Base-by-base conservation (phyloP, 2,329 filamentous ascomycete species). In the Triangularia verruculosa region DNA sequence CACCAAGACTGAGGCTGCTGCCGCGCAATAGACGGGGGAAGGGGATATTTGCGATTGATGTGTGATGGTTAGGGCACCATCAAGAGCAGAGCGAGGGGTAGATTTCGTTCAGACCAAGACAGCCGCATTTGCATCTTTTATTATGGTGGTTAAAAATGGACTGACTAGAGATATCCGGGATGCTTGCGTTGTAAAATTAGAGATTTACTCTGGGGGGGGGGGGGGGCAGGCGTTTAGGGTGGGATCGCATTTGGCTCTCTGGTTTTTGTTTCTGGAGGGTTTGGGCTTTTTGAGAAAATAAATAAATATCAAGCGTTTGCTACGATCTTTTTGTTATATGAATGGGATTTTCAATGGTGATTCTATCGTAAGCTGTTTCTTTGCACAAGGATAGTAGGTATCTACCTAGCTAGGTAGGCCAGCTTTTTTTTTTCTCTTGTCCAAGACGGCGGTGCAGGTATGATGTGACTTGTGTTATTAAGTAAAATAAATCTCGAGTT, bases 1-100 rank as follows among this genome's bases (percentile, higher is more conserved):
- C 67, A 76, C 73, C 72, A 85, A 85, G 78, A 72, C 67, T 7
- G 71, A 78, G 54, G 74, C 68, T 30, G 69, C 66, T 39, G 67
- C 69, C 30, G 61, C 59, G 58, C 62, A 66, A 69, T 66, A 61
- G 53, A 55, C 27, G 61, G 9, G 34, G 59, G 57, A 54, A 20
- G 61, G 13, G 28, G 27, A 1, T 27, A 13, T 24, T 54, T 4
- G 12, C 5, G 17, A 22, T 54, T 27, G 51, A 54, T 28, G 11
- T 63, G 43, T 52, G 17, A 34, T 28, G 4, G 53, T 47, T 20
- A 2, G 34, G 15, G 39, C 39, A 47, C 6, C n/a, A 47, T 47
- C 39, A 47, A 47, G 39, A 17, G n/a, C 7, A 47, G 9, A 28
- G n/a, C n/a, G n/a, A 47, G 20, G 6, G 39, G 39, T 47, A 47